A percentile compares a stretch with the other conserved stretches of the same genome.
Conservation (phyloP, 805 yeast genomes). For the Pichia exigua region DNA sequence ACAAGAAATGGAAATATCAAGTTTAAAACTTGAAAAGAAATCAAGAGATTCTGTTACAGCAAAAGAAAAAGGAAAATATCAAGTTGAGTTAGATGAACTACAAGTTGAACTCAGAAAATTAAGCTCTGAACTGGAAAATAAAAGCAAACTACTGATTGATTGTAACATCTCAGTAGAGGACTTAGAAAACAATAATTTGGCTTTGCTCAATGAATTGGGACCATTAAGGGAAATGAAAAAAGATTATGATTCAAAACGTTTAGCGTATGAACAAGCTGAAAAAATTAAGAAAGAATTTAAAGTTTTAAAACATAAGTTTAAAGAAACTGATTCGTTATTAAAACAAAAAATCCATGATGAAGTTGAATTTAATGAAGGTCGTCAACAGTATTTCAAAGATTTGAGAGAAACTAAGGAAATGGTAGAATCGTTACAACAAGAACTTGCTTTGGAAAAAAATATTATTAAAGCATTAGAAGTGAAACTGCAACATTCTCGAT, state of each 20-base stretch:
- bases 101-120: constrained; percentile 13
- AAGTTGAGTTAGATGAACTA: constrained; percentile 3
- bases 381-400: constrained; percentile 35
- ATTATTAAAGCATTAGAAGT: constrained; percentile 18
- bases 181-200: background rate
- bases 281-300: constrained; percentile 25
- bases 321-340: constrained; percentile 33
- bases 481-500: constrained; percentile 23
- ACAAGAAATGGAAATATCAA: constrained; percentile 29
- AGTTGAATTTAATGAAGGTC: constrained; percentile 34
- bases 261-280: constrained; percentile 24
- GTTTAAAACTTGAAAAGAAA: constrained; percentile 9
- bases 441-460: constrained; percentile 23
- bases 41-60: background rate
- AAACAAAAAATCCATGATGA: constrained; percentile 38
- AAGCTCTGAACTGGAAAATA: constrained; percentile 27
- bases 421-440: constrained; percentile 23
- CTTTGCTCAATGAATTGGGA: constrained; percentile 23
- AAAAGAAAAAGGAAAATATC: constrained; percentile 1
- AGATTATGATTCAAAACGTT: constrained; percentile 13
- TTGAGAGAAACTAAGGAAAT: constrained; percentile 30
- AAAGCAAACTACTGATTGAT: background rate
- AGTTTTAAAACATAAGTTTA: constrained; percentile 39
- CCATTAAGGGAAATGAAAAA: constrained; percentile 29
- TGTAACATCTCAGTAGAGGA: background rate